Conservation (phyloP, 768 basidiomycete genomes). For the Xerocomellus intermedius region DNA sequence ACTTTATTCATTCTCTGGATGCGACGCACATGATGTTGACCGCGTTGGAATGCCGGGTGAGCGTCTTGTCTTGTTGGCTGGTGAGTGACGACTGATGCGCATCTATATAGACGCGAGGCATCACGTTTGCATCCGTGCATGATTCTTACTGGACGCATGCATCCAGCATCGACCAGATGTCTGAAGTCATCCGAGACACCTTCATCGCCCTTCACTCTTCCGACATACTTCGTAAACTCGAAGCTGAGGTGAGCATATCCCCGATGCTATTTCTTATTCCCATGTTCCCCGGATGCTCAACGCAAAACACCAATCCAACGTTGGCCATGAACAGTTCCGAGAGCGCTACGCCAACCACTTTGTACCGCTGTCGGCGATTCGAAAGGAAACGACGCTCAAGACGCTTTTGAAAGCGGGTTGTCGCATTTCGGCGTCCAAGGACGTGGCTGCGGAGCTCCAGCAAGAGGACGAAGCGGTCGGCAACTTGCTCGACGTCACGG, state of each 20-base stretch:
- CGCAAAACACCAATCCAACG: too few relatives aligned
- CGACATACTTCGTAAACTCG: constrained; percentile 72
- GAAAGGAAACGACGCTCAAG: constrained; percentile 36
- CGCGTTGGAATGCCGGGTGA: constrained; percentile 81
- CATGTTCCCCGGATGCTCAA: neutral
- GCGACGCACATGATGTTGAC: constrained; percentile 99
- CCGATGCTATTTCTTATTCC: neutral
- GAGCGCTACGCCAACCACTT: constrained; percentile 75
- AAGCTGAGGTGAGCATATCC: constrained; percentile 60
- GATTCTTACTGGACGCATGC: constrained; percentile 99
- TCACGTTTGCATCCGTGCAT: constrained; percentile 95
- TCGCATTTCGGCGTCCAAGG: constrained; percentile 41
- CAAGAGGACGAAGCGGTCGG: constrained; percentile 24
- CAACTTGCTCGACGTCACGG: constrained; percentile 39
- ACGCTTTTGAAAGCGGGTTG: constrained; percentile 45
- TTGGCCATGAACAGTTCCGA: constrained; percentile 50
- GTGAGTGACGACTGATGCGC: constrained; percentile 4
- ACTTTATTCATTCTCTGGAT: constrained; percentile 96
- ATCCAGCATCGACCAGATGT: constrained; percentile 82
- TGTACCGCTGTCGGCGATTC: constrained; percentile 55
- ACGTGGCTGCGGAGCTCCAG: constrained; percentile 35
- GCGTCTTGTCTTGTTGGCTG: constrained; percentile 22
- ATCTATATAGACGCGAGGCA: constrained; percentile 52
- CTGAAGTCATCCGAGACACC: constrained; percentile 82
- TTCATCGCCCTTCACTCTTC: constrained; percentile 92